These are phyloP conservation scores for Anaeromyces robustus DNA, from an alignment of 192 early-diverging fungal species.

Conservation along the genomic window DNA sequence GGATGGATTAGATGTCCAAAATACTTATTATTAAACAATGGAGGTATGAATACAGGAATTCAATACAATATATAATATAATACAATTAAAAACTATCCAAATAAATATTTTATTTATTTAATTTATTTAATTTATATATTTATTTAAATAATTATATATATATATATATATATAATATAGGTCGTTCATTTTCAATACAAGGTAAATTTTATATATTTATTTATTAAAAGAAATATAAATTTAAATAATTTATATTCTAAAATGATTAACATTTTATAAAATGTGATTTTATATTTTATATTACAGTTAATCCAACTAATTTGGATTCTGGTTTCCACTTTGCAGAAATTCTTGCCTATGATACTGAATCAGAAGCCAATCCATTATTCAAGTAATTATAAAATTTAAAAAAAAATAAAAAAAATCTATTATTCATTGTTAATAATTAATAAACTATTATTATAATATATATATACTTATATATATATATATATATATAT, in stretches of 20 bases:
- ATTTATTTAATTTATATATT: too few relatives aligned
- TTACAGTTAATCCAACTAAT: constrained; percentile 64
- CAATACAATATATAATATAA: too few relatives aligned
- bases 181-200: constrained; percentile 1
- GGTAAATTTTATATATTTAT: not conserved
- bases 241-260: too few relatives aligned
- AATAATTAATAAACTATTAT: too few relatives aligned
- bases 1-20: constrained; percentile 68
- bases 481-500: not conserved
- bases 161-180: not conserved
- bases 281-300: constrained; percentile 29
- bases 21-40: constrained; percentile 48
- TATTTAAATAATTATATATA: too few relatives aligned
- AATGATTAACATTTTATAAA: too few relatives aligned
- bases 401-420: too few relatives aligned
- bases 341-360: constrained; percentile 62
- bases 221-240: too few relatives aligned
- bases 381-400: constrained; percentile 5
- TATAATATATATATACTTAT: not conserved
- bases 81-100: too few relatives aligned
- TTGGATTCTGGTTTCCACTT: constrained; percentile 66
- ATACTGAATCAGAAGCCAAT: constrained; percentile 58
- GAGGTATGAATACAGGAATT: constrained; percentile 16
- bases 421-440: too few relatives aligned
- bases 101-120: too few relatives aligned